Evolutionary conservation across 306 rosid species (phyloP), one percentile per base, ranked within the genome.

Genomic region (Oemleria cerasiformis): DNA sequence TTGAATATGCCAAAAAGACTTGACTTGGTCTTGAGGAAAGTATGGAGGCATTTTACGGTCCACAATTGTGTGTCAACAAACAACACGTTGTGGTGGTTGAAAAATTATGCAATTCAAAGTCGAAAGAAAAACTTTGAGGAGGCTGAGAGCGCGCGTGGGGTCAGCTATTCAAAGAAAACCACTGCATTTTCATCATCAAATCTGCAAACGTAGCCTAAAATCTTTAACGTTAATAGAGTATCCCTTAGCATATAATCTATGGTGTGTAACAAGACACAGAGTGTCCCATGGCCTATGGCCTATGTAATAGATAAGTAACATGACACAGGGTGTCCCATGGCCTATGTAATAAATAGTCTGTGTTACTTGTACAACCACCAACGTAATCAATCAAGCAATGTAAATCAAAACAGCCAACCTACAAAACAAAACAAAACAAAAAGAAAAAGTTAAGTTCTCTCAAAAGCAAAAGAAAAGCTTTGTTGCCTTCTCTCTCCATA

Each of bases 381-480:
- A 30, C 63, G 41, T 58, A 58, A 25, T 58, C 63, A 58, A 25
- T 58, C 63, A 55, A 56, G 63, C 16, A 41, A 2, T 30, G 63
- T 14, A 47, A 38, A 5, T 51, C 39, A 49, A 21, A 73, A 63
- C 67, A 63, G 25, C 14, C 36, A 50, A 63, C 49, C 13, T 63
- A 73, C 15, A 55, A 25, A 42, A 49, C 14, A 30, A 30, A 30
- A 56, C 65, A 64, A 54, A 83, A 67, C 73, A 49, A 71, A 77
- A 77, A 82, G 59, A 72, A 54, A 73, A 68, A 65, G 71, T 7
- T 7, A 61, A 44, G 57, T 71, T 61, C 71, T 16, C 36, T 20
- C 41, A 13, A 86, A 82, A 70, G 84, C 63, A 75, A 86, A 88
- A 86, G 84, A 59, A 68, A 73, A 81, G 76, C 66, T 70, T 77